Evolutionary conservation across 441 rosid species (phyloP).

Genomic region (Erysimum pusillum): DNA sequence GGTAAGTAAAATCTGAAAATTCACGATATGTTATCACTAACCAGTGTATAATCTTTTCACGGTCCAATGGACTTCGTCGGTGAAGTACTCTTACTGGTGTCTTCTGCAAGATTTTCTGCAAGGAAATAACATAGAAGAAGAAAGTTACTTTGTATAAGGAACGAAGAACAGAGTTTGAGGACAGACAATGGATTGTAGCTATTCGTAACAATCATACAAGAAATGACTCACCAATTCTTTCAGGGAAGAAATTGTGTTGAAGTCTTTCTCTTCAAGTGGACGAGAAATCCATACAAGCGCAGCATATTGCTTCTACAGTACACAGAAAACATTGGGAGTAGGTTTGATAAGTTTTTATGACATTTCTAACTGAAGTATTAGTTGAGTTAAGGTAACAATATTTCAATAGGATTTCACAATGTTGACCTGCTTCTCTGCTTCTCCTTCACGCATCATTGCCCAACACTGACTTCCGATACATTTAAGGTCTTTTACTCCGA

Average conservation of each 20-base stretch:
- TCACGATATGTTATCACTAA: slow-evolving; percentile 24
- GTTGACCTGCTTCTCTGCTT: slow-evolving; percentile 90
- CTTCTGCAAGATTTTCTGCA: slow-evolving; percentile 82
- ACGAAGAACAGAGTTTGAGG: neutral
- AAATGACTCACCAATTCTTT: slow-evolving; percentile 69
- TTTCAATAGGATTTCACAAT: slow-evolving; percentile 16
- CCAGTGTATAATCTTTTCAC: slow-evolving; percentile 88
- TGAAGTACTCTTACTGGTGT: slow-evolving; percentile 97
- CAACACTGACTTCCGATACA: slow-evolving; percentile 75
- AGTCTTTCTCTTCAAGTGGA: slow-evolving; percentile 77
- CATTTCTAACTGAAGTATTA: neutral
- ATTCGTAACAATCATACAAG: neutral
- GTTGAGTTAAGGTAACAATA: slow-evolving; percentile 10
- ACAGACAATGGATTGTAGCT: neutral
- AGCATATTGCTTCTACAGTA: slow-evolving; percentile 88
- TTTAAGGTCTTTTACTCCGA: slow-evolving; percentile 74
- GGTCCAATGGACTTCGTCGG: slow-evolving; percentile 93
- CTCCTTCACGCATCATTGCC: slow-evolving; percentile 96
- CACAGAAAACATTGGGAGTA: slow-evolving; percentile 16
- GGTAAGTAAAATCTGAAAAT: slow-evolving; percentile 14
- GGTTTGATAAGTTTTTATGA: slow-evolving; percentile 4
- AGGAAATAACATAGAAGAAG: slow-evolving; percentile 26
- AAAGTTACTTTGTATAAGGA: slow-evolving; percentile 15
- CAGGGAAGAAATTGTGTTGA: slow-evolving; percentile 59
- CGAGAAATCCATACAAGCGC: slow-evolving; percentile 96